Base-by-base conservation (phyloP, 768 basidiomycete genomes). In the Lactarius psammicola region DNA sequence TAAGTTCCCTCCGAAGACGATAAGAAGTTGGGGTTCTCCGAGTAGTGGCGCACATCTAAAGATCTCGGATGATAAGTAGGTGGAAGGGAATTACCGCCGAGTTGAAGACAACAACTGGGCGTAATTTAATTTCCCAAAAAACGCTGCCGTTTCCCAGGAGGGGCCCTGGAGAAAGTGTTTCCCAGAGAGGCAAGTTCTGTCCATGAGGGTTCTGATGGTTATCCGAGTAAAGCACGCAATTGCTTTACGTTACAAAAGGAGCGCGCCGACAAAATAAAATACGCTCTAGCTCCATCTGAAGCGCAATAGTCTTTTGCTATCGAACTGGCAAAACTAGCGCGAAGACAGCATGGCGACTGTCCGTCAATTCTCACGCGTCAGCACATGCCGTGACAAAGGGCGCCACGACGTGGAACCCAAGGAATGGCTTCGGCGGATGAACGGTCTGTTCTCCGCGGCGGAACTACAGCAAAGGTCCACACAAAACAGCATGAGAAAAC, bases 121-220 rank as follows among this genome's bases (percentile, higher is more conserved):
- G 66, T 42, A 63, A 67, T 38, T 44, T 42, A 53, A 30, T 59
- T 61, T 36, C 61, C 65, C 62, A 58, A 58, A 38, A n/a, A 17
- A 17, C 53, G 33, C 42, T 44, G 44, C 49, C 64, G 56, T 60
- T 60, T 66, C 67, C 60, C 56, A 68, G 64, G 60, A 44, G 4
- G n/a, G 54, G 60, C 51, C 26, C 59, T 58, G 44, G 68, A 56
- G 59, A 67, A 59, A 28, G 49, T 33, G 57, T 44, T 67, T 33
- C 66, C 66, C 59, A 63, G 58, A 62, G 56, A 34, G 59, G 68
- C 33, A 36, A 40, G 58, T 62, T 67, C 65, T 60, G 62, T 56
- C 55, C 56, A 60, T 44, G 59, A 26, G 67, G 51, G 62, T 70
- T 70, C 69, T 70, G 69, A 70, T 70, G 63, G 68, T 62, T 62